These are phyloP conservation scores for Cinnamomum chago DNA, from an alignment of 164 flowering plant species.

Conservation along the genomic window DNA sequence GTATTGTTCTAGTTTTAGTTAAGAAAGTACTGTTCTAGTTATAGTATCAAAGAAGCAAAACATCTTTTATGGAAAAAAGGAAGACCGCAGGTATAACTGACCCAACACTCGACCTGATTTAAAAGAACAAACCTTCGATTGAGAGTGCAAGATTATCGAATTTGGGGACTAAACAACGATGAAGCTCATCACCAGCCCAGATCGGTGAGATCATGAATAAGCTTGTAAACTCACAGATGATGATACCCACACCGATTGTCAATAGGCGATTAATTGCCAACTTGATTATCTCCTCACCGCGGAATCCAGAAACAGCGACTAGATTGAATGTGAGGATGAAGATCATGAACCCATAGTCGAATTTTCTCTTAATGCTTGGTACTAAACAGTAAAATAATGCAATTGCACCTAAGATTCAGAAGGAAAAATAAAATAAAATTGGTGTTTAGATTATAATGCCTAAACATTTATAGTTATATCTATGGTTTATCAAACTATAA, in stretches of 20 bases:
- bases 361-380: conserved; percentile 55
- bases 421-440: neutral
- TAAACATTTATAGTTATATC: no score
- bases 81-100: no score
- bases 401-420: conserved; percentile 38
- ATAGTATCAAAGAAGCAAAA: no score
- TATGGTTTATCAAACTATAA: no score
- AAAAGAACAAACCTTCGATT: conserved; percentile 43
- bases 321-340: conserved; percentile 77
- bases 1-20: no score
- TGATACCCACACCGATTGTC: conserved; percentile 63
- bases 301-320: conserved; percentile 58
- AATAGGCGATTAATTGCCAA: conserved; percentile 56
- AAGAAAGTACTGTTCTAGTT: no score
- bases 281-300: conserved; percentile 36
- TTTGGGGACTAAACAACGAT: conserved; percentile 40
- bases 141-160: conserved; percentile 46
- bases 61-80: no score
- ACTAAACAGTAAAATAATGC: conserved; percentile 49
- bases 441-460: neutral
- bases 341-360: conserved; percentile 75
- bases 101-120: no score
- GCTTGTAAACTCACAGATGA: conserved; percentile 49
- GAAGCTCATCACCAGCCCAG: conserved; percentile 81
- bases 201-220: conserved; percentile 59